These are phyloP conservation scores for Aspergillus caelatus DNA, from an alignment of 2,329 filamentous ascomycete genomes.

Conservation along the genomic window DNA sequence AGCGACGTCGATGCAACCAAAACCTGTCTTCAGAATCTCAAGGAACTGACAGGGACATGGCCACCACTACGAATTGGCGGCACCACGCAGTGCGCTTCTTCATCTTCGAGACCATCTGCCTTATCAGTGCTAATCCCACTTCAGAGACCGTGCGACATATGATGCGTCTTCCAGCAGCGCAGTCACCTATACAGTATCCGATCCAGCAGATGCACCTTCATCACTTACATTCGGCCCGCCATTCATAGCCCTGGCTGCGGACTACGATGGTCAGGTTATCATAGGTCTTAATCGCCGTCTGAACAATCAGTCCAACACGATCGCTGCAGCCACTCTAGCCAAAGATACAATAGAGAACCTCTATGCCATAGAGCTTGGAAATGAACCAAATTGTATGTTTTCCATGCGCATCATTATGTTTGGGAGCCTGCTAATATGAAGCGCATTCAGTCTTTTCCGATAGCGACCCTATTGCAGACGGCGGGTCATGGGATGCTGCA, in stretches of 20 bases:
- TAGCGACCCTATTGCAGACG: conserved; percentile 30
- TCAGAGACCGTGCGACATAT: conserved; percentile 56
- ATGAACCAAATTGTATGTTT: conserved; percentile 58
- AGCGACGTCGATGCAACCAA: conserved; percentile 54
- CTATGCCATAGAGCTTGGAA: conserved; percentile 59
- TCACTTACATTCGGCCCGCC: conserved; percentile 56
- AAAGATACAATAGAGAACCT: conserved; percentile 52
- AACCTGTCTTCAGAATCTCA: conserved; percentile 57
- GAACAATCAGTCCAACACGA: conserved; percentile 58
- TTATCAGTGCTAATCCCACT: neutral
- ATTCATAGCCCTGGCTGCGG: conserved; percentile 55
- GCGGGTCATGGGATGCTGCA: conserved; percentile 33
- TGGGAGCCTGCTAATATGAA: neutral
- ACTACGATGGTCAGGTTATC: conserved; percentile 54
- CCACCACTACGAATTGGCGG: conserved; percentile 62
- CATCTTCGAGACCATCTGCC: no score
- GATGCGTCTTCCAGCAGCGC: conserved; percentile 49
- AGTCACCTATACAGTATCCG: conserved; percentile 56
- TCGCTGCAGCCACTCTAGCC: conserved; percentile 53
- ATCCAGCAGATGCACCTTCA: conserved; percentile 51
- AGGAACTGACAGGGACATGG: conserved; percentile 53
- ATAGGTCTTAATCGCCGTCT: conserved; percentile 57
- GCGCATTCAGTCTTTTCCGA: conserved; percentile 24
- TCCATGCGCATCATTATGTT: no score
- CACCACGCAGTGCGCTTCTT: conserved; percentile 55